These are phyloP conservation scores for Suillus discolor DNA, from an alignment of 768 basidiomycete genomes.

Conservation along the genomic window DNA sequence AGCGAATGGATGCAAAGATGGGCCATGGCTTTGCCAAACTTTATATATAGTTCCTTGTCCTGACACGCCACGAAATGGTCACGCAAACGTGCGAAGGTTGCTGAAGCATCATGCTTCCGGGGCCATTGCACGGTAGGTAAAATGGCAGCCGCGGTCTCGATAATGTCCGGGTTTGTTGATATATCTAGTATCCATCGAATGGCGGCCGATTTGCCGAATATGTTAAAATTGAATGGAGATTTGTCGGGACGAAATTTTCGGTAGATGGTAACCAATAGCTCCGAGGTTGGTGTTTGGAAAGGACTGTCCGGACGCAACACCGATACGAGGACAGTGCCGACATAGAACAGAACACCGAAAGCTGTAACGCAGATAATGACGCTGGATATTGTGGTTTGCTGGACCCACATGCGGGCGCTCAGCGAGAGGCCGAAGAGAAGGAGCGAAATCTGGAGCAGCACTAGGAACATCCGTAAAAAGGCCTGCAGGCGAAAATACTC, in stretches of 20 bases:
- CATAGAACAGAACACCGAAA: not conserved
- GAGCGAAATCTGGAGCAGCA: not conserved
- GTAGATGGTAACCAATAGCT: not conserved
- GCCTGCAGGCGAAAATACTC: not conserved
- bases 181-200: slow-evolving; percentile 22
- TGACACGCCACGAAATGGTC: not conserved
- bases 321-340: not conserved
- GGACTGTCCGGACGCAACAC: not conserved
- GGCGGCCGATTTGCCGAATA: not conserved
- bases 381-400: not conserved
- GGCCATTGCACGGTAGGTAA: not conserved
- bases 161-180: slow-evolving; percentile 8
- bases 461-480: not conserved
- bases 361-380: not conserved
- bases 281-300: not conserved
- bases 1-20: not conserved
- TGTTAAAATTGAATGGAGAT: too few relatives aligned
- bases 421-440: not conserved
- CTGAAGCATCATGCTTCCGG: not conserved
- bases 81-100: not conserved
- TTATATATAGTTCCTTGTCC: not conserved
- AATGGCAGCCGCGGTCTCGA: not conserved
- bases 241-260: not conserved
- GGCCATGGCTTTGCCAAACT: not conserved
- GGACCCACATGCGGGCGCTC: not conserved